phyloP scores from a whole-genome alignment of 129 eudicot species.

The Flaveria bidentis region DNA sequence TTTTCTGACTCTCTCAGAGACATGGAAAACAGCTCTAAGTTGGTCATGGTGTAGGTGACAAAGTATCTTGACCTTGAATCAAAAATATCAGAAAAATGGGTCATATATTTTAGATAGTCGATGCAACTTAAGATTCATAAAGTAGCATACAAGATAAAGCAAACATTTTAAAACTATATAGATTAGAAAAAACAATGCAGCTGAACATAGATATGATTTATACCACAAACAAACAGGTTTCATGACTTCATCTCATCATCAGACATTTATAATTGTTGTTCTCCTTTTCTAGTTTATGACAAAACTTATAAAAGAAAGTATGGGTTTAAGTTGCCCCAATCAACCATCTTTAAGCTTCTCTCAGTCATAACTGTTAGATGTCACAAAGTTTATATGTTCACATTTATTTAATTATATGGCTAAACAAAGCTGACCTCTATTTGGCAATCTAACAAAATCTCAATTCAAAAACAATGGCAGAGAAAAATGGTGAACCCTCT shows the following conservation, averaged over 20 bases:
- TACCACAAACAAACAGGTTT: neutral
- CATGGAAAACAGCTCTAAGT: slow-evolving; percentile 89
- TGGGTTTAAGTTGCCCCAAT: too few relatives aligned
- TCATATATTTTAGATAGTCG: slow-evolving; percentile 26
- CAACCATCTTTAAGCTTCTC: too few relatives aligned
- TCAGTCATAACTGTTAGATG: too few relatives aligned
- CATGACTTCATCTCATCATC: neutral
- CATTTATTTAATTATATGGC: neutral
- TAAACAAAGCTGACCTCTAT: neutral
- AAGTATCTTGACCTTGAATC: slow-evolving; percentile 72
- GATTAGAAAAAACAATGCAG: too few relatives aligned
- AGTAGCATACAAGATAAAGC: neutral
- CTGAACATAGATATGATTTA: neutral
- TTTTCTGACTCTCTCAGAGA: slow-evolving; percentile 79
- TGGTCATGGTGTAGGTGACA: slow-evolving; percentile 96
- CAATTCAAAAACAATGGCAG: slow-evolving; percentile 14
- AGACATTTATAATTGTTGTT: neutral
- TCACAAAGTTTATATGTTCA: neutral
- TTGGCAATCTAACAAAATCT: slow-evolving; percentile 16
- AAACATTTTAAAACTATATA: neutral
- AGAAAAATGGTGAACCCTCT: neutral
- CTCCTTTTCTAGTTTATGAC: neutral
- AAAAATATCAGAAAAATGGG: slow-evolving; percentile 17
- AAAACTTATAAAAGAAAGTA: too few relatives aligned
- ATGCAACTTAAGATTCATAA: slow-evolving; percentile 5